Evolutionary conservation across 176 grass and related monocot species (phyloP).

Genomic region (Eremochloa ophiuroides): DNA sequence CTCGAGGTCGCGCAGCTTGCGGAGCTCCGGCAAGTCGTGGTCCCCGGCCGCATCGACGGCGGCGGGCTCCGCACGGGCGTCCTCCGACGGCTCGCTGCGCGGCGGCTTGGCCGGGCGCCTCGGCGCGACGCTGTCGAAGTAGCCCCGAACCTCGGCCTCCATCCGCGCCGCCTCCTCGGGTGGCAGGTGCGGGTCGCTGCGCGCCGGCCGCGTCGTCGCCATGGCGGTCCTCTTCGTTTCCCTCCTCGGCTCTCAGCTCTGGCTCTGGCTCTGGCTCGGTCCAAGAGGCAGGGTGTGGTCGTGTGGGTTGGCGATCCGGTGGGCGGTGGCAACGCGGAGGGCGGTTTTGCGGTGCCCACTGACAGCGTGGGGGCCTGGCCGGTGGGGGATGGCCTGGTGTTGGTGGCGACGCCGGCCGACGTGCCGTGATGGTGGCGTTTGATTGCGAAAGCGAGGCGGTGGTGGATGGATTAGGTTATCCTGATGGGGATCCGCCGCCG

Average conservation of each 20-base stretch:
- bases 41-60: neutral
- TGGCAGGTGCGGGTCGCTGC: slow-evolving; percentile 56
- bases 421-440: slow-evolving; percentile 6
- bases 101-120: slow-evolving; percentile 64
- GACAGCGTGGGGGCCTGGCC: neutral
- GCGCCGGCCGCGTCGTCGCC: slow-evolving; percentile 53
- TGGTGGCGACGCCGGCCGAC: neutral
- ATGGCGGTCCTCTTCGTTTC: neutral
- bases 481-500: neutral
- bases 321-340: too few species aligned
- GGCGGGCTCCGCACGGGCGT: neutral
- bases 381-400: too few species aligned
- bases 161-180: slow-evolving; percentile 64
- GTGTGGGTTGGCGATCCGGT: neutral
- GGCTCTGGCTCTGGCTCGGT: neutral
- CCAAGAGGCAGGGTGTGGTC: neutral
- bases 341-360: neutral
- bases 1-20: slow-evolving; percentile 55
- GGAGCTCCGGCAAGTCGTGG: slow-evolving; percentile 52
- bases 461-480: neutral
- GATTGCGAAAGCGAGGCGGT: neutral
- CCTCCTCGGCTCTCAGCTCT: neutral
- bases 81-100: slow-evolving; percentile 61
- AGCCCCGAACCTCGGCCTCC: slow-evolving; percentile 62
- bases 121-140: slow-evolving; percentile 65